Percentiles rank a stretch among this genome's conserved stretches.
Evolutionary conservation across 371 early-diverging fungal genomes (phyloP).

Genomic region (Mortierella sp.): DNA sequence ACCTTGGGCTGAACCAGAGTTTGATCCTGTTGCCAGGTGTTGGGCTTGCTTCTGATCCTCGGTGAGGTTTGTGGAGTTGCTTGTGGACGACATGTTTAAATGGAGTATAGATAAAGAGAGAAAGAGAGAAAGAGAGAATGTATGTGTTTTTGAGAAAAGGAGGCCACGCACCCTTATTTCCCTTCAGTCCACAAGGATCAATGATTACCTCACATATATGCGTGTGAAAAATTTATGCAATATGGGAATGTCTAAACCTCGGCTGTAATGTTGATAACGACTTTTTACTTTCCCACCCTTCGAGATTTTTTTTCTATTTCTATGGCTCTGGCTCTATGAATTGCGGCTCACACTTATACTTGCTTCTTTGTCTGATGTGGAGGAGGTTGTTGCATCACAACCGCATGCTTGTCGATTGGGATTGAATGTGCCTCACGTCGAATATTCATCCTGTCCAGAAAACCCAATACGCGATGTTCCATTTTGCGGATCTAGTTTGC

Average conservation of each 20-base stretch:
- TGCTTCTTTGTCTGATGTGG: constrained; percentile 17
- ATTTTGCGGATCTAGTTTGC: constrained; percentile 61
- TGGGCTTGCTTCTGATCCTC: not conserved
- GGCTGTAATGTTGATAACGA: not conserved
- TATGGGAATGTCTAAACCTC: not conserved
- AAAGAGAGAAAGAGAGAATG: constrained; percentile 1
- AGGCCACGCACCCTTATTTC: not conserved
- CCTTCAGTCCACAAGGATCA: not conserved
- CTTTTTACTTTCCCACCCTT: not conserved
- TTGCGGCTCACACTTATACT: constrained; percentile 4
- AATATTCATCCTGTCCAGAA: constrained; percentile 39
- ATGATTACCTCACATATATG: too few relatives aligned
- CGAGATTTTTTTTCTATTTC: not conserved
- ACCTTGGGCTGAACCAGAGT: not conserved
- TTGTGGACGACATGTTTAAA: not conserved
- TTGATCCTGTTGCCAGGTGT: too few relatives aligned
- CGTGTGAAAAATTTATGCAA: not conserved
- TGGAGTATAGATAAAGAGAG: constrained; percentile 2
- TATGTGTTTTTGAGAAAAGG: not conserved
- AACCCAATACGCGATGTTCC: constrained; percentile 61
- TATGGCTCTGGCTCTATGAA: constrained; percentile 2
- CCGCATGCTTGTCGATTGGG: constrained; percentile 18
- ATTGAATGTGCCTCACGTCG: constrained; percentile 21
- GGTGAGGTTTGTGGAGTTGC: not conserved
- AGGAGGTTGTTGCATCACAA: constrained; percentile 19